Evolutionary conservation across 1,139 yeast species (phyloP), one percentile per base, ranked within the genome.

Genomic region (Zygosaccharomyces sapae): DNA sequence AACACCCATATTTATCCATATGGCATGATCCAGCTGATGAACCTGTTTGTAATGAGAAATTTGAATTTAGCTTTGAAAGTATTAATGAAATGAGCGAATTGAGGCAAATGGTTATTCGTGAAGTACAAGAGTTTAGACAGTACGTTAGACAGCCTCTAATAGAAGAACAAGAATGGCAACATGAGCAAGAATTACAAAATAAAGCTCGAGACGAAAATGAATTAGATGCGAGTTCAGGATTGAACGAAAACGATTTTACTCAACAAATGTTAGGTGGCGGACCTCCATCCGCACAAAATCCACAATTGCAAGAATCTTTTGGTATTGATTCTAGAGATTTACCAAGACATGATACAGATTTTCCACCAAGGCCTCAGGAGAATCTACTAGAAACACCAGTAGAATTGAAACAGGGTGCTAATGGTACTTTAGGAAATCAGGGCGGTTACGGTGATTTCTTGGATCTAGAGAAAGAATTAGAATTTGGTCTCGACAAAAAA

Each of bases 21-120:
- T 92, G 98, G 98, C 97, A 90, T 65, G 98, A 92, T 62, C 96
- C 97, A 2, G 79, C 81, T 27, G 98, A 92, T 64, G 98, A 92
- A 67, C 96, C 96, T 3, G 82, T 76, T 39, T 89, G 97, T 66
- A 81, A 82, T 45, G 72, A 79, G 2, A 84, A 85, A 59, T 89
- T 92, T 67, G 96, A 92, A 64, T 92, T 92, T 64, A 74, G 87
- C 5, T 92, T 92, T 66, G 98, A 92, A 69, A 83, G 80, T 10
- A 85, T 86, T 34, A 90, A 88, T 53, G 96, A 89, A 55, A 73
- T 87, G 65, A 85, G 79, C 9, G 71, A 77, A 22, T 85, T 92
- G 86, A 80, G 80, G 58, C 74, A 77, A 53, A 79, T 88, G 77
- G 87, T 92, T 37, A 67, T 87, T 30, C 83, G 86, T 38, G 97